A percentile compares a stretch with the other conserved stretches of the same genome.
Conservation (phyloP, 805 yeast genomes). For the Saccharomycopsis oosterbeekiorum region DNA sequence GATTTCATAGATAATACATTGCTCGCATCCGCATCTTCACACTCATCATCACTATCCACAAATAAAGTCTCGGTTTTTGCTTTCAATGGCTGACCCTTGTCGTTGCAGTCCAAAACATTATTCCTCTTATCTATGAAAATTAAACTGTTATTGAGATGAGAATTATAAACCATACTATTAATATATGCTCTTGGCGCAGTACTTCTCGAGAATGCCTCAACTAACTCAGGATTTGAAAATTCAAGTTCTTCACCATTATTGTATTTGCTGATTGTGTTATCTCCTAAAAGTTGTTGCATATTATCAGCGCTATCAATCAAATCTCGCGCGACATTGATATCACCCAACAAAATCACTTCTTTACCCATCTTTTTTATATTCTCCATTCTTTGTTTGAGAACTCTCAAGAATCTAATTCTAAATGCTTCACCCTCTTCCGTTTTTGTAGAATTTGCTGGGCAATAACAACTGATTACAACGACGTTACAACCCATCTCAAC, state of each 20-base stretch:
- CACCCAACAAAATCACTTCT: slow-evolving; percentile 76
- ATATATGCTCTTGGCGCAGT: slow-evolving; percentile 13
- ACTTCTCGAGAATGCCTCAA: slow-evolving; percentile 28
- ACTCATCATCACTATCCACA: slow-evolving; percentile 16
- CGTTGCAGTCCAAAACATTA: slow-evolving; percentile 9
- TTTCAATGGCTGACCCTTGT: slow-evolving; percentile 5
- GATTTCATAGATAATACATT: slow-evolving; percentile 23
- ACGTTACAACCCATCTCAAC: slow-evolving; percentile 58
- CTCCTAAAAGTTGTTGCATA: slow-evolving; percentile 36
- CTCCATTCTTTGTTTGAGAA: slow-evolving; percentile 52
- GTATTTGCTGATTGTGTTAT: slow-evolving; percentile 25
- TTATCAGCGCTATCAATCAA: slow-evolving; percentile 74
- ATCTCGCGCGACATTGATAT: slow-evolving; percentile 73
- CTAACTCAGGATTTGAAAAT: slow-evolving; percentile 25
- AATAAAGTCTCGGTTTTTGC: slow-evolving; percentile 6
- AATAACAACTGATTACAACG: slow-evolving; percentile 61
- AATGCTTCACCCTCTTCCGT: slow-evolving; percentile 57
- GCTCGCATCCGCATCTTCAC: slow-evolving; percentile 3
- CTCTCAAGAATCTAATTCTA: slow-evolving; percentile 46
- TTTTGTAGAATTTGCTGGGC: slow-evolving; percentile 82
- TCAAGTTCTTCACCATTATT: slow-evolving; percentile 27
- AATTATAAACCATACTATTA: slow-evolving; percentile 6
- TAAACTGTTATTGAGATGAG: not conserved
- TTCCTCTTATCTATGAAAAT: slow-evolving; percentile 9
- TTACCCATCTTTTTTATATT: slow-evolving; percentile 50